These are phyloP conservation scores for Alternaria dauci DNA, from an alignment of 2,329 filamentous ascomycete species.

Conservation along the genomic window DNA sequence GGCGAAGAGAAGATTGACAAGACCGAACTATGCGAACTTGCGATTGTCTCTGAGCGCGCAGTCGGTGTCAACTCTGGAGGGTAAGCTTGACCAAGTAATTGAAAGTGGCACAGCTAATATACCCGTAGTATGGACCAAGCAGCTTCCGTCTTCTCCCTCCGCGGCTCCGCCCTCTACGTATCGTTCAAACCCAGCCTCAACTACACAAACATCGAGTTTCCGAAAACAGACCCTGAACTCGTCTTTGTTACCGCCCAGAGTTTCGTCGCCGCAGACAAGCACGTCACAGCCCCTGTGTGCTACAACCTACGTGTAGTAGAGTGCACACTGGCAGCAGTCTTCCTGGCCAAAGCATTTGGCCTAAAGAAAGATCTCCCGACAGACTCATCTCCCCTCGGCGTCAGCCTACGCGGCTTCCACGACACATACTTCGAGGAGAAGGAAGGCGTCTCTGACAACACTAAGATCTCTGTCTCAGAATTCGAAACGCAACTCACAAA, in stretches of 20 bases:
- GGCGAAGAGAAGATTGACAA: slow-evolving; percentile 82
- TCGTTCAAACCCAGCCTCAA: slow-evolving; percentile 83
- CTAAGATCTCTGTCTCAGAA: slow-evolving; percentile 54
- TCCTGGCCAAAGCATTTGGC: slow-evolving; percentile 67
- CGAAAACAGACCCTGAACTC: slow-evolving; percentile 80
- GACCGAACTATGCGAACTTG: slow-evolving; percentile 88
- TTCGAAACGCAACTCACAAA: slow-evolving; percentile 73
- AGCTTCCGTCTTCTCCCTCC: slow-evolving; percentile 90
- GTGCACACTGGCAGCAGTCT: slow-evolving; percentile 83
- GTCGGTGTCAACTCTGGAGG: slow-evolving; percentile 97
- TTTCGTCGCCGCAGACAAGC: slow-evolving; percentile 93
- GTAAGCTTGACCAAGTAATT: slow-evolving; percentile 57
- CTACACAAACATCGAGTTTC: slow-evolving; percentile 81
- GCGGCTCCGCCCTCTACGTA: slow-evolving; percentile 87
- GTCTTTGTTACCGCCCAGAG: slow-evolving; percentile 95
- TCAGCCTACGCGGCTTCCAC: slow-evolving; percentile 87
- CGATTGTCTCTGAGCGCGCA: slow-evolving; percentile 90
- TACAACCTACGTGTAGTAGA: slow-evolving; percentile 98
- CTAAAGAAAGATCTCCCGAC: slow-evolving; percentile 69
- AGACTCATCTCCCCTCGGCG: slow-evolving; percentile 83
- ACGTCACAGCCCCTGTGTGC: slow-evolving; percentile 89
- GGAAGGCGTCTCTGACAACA: slow-evolving; percentile 58
- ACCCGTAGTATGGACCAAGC: slow-evolving; percentile 87
- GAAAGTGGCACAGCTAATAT: slow-evolving; percentile 28
- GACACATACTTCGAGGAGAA: slow-evolving; percentile 75